phyloP scores from a whole-genome alignment of 495 filamentous ascomycete genomes.

The Aspergillus ostianus region DNA sequence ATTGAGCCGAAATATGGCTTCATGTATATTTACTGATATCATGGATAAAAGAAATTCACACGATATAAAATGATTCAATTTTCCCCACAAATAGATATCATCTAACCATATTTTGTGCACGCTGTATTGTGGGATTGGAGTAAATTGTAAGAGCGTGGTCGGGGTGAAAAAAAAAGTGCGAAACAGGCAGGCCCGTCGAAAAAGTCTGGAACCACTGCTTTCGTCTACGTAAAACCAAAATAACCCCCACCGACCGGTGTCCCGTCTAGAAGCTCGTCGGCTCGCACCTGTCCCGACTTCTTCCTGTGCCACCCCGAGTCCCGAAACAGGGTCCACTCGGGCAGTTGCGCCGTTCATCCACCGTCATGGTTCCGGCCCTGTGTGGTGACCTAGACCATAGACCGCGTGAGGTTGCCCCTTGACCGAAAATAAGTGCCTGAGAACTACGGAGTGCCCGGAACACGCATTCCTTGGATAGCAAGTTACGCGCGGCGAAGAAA shows the following conservation, averaged over 20 bases:
- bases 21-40: background rate
- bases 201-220: background rate
- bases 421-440: constrained; percentile 34
- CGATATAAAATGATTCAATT: background rate
- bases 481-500: constrained; percentile 64
- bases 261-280: constrained; percentile 54
- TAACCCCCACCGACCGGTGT: constrained; percentile 62
- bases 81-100: too few relatives aligned
- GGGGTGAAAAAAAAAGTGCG: background rate
- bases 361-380: constrained; percentile 76
- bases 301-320: constrained; percentile 17
- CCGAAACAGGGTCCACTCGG: constrained; percentile 13
- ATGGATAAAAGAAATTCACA: background rate
- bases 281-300: constrained; percentile 47
- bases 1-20: background rate
- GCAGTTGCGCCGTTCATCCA: constrained; percentile 61
- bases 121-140: background rate
- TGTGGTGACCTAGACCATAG: constrained; percentile 33
- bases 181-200: background rate
- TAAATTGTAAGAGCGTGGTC: too few relatives aligned
- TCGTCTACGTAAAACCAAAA: constrained; percentile 73
- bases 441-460: constrained; percentile 52
- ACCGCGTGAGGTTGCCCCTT: constrained; percentile 23
- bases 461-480: constrained; percentile 54
- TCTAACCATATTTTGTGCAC: too few relatives aligned